Percentiles rank a stretch among this genome's conserved stretches.
Conservation (phyloP, 176 grass and related monocot genomes). For the Oryza glaberrima region DNA sequence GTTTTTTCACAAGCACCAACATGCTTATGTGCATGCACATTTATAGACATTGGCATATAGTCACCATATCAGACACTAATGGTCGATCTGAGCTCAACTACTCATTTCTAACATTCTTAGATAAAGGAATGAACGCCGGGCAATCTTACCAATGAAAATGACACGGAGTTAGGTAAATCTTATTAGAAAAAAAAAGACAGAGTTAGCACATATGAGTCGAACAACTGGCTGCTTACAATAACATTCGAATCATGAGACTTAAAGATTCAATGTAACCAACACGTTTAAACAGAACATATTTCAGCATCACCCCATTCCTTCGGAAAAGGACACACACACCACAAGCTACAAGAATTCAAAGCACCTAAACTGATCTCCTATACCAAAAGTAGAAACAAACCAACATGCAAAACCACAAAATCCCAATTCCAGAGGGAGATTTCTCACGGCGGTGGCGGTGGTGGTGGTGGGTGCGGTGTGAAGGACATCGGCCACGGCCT, state of each 20-base stretch:
- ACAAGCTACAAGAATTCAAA: conserved; percentile 30
- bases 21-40: not conserved
- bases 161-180: not conserved
- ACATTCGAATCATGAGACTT: not conserved
- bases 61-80: not conserved
- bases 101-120: not conserved
- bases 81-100: conserved; percentile 19
- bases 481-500: conserved; percentile 43
- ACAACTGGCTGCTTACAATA: not conserved
- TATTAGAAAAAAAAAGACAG: not conserved
- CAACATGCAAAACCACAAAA: conserved; percentile 1
- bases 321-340: conserved; percentile 10
- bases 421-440: not conserved
- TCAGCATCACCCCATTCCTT: not conserved
- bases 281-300: not conserved
- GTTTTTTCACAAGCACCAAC: not conserved
- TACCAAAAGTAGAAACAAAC: conserved; percentile 15
- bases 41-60: conserved; percentile 11
- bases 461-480: not conserved
- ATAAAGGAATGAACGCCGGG: not conserved
- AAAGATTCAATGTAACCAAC: not conserved
- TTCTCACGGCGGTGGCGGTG: conserved; percentile 30
- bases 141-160: not conserved
- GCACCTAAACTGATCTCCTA: conserved; percentile 13
- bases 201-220: not conserved